Conservation (phyloP, 2,329 filamentous ascomycete species). For the Fusarium torreyae region DNA sequence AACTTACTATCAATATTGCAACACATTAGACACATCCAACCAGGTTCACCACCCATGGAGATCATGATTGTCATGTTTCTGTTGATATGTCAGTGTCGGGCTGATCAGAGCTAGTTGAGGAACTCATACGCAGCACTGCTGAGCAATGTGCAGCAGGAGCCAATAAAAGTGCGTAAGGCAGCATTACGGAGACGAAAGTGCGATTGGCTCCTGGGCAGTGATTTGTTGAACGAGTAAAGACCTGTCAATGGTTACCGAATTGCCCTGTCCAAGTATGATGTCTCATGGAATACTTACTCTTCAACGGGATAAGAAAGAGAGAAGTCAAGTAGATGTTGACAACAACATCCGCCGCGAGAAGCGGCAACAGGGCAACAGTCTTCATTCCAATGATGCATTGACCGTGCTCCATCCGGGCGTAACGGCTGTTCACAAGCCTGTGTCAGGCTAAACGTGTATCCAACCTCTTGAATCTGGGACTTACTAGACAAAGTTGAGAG, state of each 20-base stretch:
- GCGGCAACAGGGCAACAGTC: conserved; percentile 3
- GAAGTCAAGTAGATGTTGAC: conserved; percentile 13
- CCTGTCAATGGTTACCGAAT: conserved; percentile 51
- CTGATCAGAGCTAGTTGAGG: not conserved
- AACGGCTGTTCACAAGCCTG: conserved; percentile 1
- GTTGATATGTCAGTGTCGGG: conserved; percentile 1
- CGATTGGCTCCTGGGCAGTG: conserved; percentile 57
- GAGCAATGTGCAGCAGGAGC: conserved; percentile 68
- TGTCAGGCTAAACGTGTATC: not conserved
- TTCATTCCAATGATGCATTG: conserved; percentile 15
- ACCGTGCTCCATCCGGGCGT: conserved; percentile 2
- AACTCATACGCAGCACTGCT: conserved; percentile 68
- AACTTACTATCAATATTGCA: conserved; percentile 72
- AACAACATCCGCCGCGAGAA: conserved; percentile 1
- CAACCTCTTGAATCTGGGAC: not conserved
- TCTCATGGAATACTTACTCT: not conserved
- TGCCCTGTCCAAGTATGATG: not conserved
- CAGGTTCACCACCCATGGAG: conserved; percentile 71
- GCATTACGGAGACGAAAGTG: conserved; percentile 63
- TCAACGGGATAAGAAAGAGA: conserved; percentile 14
- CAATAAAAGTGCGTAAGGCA: conserved; percentile 71
- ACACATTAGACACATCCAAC: conserved; percentile 75
- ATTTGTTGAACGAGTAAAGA: conserved; percentile 66
- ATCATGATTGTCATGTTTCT: conserved; percentile 73
- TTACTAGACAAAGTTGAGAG: conserved; percentile 13